Evolutionary conservation across 169 alveolate species (phyloP).

Genomic region (Amoebophrya sp.): DNA sequence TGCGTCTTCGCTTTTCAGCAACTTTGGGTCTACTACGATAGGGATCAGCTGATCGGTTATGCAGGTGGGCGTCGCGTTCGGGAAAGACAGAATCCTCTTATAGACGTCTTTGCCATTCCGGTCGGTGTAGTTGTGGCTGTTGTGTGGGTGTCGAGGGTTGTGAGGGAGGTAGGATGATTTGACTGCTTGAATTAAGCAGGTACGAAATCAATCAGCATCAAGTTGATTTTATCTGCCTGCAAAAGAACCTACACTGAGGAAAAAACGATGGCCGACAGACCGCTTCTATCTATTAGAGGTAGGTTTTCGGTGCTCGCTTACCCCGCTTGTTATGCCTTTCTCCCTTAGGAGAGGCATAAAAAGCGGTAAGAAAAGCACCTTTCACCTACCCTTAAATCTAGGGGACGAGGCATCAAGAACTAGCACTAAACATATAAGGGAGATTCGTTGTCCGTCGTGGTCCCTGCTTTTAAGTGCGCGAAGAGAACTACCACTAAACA

Average conservation of each 20-base stretch:
- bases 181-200: no score
- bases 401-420: not conserved
- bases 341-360: no score
- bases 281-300: not conserved
- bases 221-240: not conserved
- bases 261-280: not conserved
- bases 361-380: no score
- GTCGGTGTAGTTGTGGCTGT: not conserved
- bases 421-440: not conserved
- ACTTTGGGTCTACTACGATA: no score
- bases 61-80: not conserved
- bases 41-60: not conserved
- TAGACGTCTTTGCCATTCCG: not conserved
- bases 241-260: not conserved
- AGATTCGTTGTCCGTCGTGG: not conserved
- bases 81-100: not conserved
- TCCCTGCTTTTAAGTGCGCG: not conserved
- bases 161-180: no score
- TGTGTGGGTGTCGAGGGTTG: no score
- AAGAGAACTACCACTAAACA: not conserved
- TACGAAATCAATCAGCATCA: no score
- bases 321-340: no score
- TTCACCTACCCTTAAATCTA: no score
- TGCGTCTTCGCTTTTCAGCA: no score
- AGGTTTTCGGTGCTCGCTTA: no score